Evolutionary conservation across 139 green algal species (phyloP).

Genomic region (Chlamydomonas sphaeroides): DNA sequence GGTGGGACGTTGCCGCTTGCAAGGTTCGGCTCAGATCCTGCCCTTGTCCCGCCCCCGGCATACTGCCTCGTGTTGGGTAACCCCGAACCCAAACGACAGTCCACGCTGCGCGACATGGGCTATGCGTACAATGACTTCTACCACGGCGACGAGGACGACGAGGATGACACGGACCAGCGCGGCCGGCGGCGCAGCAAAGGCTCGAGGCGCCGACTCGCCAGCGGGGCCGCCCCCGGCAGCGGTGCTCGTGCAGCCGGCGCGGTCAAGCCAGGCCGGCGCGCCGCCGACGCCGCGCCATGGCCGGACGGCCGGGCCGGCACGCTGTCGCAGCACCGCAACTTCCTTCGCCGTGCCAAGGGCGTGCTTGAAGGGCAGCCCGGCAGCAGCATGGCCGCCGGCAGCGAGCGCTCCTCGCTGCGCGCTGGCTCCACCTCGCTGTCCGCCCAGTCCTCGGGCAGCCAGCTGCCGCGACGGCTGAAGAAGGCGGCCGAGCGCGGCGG

Average conservation of each 20-base stretch:
- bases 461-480: background rate
- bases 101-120: slow-evolving; percentile 1
- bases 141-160: background rate
- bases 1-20: too few species aligned
- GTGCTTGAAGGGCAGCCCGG: background rate
- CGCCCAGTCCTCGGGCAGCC: background rate
- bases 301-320: background rate
- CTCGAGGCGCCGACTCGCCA: background rate
- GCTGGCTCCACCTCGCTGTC: background rate
- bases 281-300: background rate
- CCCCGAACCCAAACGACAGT: too few species aligned
- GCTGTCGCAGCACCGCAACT: background rate
- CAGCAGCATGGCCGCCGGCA: background rate
- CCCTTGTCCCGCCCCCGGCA: too few species aligned
- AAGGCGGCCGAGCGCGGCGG: too few species aligned
- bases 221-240: too few species aligned
- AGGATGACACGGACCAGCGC: background rate
- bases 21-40: too few species aligned
- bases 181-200: background rate
- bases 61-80: too few species aligned
- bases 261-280: background rate
- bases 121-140: slow-evolving; percentile 21
- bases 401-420: too few species aligned
- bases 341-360: slow-evolving; percentile 5
- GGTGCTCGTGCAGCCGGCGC: too few species aligned